phyloP scores from a whole-genome alignment of 2,329 filamentous ascomycete species.

The Claviceps citrina region DNA sequence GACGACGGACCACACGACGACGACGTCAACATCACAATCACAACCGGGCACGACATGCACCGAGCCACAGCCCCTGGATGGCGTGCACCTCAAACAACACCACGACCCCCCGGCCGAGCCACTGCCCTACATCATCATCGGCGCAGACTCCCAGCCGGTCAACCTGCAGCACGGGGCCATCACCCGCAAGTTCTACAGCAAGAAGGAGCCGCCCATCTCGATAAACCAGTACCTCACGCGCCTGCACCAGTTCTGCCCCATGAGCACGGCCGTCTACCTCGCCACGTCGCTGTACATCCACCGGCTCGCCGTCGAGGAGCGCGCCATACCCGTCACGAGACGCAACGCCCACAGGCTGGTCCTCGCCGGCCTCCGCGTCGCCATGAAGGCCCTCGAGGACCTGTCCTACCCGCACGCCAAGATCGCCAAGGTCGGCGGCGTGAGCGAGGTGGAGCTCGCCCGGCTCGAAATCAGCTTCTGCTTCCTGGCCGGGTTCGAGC shows the following conservation, averaged over 20 bases:
- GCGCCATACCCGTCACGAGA: conserved; percentile 62
- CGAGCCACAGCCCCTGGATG: conserved; percentile 31
- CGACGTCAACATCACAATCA: too few species aligned
- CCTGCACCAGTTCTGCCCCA: conserved; percentile 80
- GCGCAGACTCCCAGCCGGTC: conserved; percentile 56
- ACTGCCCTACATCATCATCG: conserved; percentile 44
- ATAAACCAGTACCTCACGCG: conserved; percentile 74
- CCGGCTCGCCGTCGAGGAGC: conserved; percentile 61
- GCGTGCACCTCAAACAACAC: conserved; percentile 33
- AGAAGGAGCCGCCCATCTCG: conserved; percentile 66
- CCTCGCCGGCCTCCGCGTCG: conserved; percentile 69
- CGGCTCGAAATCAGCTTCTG: conserved; percentile 80
- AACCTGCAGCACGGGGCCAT: conserved; percentile 72
- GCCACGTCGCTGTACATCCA: conserved; percentile 80
- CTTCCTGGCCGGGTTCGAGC: conserved; percentile 71
- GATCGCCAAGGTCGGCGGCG: conserved; percentile 76
- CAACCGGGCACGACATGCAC: not conserved
- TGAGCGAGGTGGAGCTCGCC: conserved; percentile 66
- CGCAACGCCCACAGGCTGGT: conserved; percentile 78
- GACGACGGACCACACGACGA: not conserved
- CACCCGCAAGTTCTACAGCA: conserved; percentile 85
- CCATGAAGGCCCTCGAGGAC: conserved; percentile 92
- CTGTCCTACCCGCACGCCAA: conserved; percentile 72
- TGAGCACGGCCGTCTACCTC: conserved; percentile 86
- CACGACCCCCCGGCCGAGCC: conserved; percentile 15